A percentile compares a stretch with the other conserved stretches of the same genome.
Evolutionary conservation across 2,329 filamentous ascomycete species (phyloP).

Genomic region (Stenocarpella maydis): DNA sequence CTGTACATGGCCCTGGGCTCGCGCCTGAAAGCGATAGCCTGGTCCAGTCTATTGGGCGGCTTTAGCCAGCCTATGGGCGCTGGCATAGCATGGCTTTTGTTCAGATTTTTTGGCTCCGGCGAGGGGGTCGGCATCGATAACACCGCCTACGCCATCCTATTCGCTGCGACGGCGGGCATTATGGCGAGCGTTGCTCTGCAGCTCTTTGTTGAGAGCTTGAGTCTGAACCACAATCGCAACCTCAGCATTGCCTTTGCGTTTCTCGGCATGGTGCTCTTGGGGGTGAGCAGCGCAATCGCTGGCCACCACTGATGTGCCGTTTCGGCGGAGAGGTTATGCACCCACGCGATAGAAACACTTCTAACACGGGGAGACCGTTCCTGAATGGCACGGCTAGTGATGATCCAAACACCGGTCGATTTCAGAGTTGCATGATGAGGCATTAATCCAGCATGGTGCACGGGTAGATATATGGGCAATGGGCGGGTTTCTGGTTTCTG

Average conservation of each 20-base stretch:
- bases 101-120: slow-evolving; percentile 68
- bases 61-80: slow-evolving; percentile 89
- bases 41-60: slow-evolving; percentile 84
- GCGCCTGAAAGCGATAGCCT: slow-evolving; percentile 82
- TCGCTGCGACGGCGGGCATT: slow-evolving; percentile 89
- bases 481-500: background rate
- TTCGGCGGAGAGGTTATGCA: background rate
- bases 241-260: slow-evolving; percentile 84
- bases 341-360: background rate
- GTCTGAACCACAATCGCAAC: slow-evolving; percentile 80
- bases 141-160: slow-evolving; percentile 81
- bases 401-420: background rate
- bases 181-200: slow-evolving; percentile 95
- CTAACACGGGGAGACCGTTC: background rate
- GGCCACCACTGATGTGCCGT: slow-evolving; percentile 23
- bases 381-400: background rate
- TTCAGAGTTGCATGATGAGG: background rate
- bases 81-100: slow-evolving; percentile 84
- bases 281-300: slow-evolving; percentile 74
- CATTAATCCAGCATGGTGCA: background rate
- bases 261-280: slow-evolving; percentile 86
- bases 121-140: slow-evolving; percentile 54
- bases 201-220: slow-evolving; percentile 85
- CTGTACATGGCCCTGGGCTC: slow-evolving; percentile 90
- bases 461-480: background rate